A percentile compares a stretch with the other conserved stretches of the same genome.
Conservation (phyloP, 768 basidiomycete genomes). For the Suillus variegatus region DNA sequence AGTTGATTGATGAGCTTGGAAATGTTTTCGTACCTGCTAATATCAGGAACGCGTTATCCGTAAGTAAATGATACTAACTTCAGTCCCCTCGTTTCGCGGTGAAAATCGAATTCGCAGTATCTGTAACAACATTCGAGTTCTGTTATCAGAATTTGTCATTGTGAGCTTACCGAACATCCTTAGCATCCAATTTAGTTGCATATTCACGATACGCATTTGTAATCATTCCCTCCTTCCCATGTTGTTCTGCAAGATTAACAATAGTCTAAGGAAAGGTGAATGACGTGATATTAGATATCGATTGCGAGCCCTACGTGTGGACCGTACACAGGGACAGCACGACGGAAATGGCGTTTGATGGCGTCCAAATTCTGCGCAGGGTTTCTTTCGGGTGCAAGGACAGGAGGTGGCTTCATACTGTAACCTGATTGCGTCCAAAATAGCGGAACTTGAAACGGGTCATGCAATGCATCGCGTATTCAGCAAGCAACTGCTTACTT, state of each 20-base stretch:
- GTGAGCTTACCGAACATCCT: slow-evolving; percentile 55
- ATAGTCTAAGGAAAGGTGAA: slow-evolving; percentile 51
- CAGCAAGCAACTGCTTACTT: slow-evolving; percentile 43
- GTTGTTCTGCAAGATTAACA: slow-evolving; percentile 89
- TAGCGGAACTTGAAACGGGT: slow-evolving; percentile 65
- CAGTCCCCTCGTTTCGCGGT: slow-evolving; percentile 93
- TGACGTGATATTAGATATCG: slow-evolving; percentile 11
- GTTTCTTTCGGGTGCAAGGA: slow-evolving; percentile 72
- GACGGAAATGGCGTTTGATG: slow-evolving; percentile 72
- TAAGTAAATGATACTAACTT: slow-evolving; percentile 49
- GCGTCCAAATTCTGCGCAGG: slow-evolving; percentile 70
- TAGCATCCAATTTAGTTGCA: slow-evolving; percentile 54
- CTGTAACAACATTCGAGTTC: slow-evolving; percentile 35
- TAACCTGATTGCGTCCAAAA: slow-evolving; percentile 92
- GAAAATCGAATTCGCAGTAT: slow-evolving; percentile 90
- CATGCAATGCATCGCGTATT: slow-evolving; percentile 3
- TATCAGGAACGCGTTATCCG: slow-evolving; percentile 8
- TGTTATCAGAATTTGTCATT: background rate
- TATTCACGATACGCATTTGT: slow-evolving; percentile 78
- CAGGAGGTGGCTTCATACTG: slow-evolving; percentile 85
- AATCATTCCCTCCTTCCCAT: slow-evolving; percentile 83
- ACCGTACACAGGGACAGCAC: slow-evolving; percentile 68
- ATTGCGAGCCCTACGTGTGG: slow-evolving; percentile 58
- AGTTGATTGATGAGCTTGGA: slow-evolving; percentile 71
- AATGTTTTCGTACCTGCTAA: slow-evolving; percentile 83